Percentiles rank a stretch among this genome's conserved stretches.
Evolutionary conservation across 1,284 basidiomycete genomes (phyloP).

Genomic region (Cryptococcus sp.): DNA sequence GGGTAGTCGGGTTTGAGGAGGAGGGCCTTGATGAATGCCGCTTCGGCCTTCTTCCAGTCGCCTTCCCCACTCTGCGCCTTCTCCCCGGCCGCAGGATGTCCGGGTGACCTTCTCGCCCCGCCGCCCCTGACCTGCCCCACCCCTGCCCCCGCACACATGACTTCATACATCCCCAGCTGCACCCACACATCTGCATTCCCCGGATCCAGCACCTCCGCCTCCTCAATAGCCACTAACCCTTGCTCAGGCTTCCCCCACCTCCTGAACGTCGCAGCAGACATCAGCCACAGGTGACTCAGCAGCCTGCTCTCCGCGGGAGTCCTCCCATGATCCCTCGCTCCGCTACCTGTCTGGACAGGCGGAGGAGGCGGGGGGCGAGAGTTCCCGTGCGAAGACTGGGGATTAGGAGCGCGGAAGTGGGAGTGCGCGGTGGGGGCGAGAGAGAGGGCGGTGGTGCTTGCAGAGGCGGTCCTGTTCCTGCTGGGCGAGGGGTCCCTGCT

Average conservation of each 20-base stretch:
- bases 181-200: slow-evolving; percentile 89
- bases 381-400: slow-evolving; percentile 5
- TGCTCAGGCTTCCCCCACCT: slow-evolving; percentile 84
- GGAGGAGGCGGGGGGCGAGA: slow-evolving; percentile 26
- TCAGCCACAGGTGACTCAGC: slow-evolving; percentile 85
- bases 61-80: background rate
- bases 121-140: background rate
- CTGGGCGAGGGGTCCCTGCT: background rate
- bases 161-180: slow-evolving; percentile 77
- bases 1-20: slow-evolving; percentile 74
- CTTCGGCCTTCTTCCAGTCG: slow-evolving; percentile 7
- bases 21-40: slow-evolving; percentile 76
- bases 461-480: slow-evolving; percentile 23
- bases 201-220: slow-evolving; percentile 87
- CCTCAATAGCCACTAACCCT: slow-evolving; percentile 83
- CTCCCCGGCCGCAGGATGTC: no score
- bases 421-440: slow-evolving; percentile 74
- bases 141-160: slow-evolving; percentile 16
- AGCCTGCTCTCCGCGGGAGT: slow-evolving; percentile 65
- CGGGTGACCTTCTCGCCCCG: background rate
- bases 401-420: slow-evolving; percentile 51
- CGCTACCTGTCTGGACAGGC: background rate
- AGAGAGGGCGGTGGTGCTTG: slow-evolving; percentile 27
- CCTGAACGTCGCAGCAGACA: slow-evolving; percentile 90
- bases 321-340: slow-evolving; percentile 38